These are phyloP conservation scores for Sonneratia alba DNA, from an alignment of 345 rosid genomes.

Conservation along the genomic window DNA sequence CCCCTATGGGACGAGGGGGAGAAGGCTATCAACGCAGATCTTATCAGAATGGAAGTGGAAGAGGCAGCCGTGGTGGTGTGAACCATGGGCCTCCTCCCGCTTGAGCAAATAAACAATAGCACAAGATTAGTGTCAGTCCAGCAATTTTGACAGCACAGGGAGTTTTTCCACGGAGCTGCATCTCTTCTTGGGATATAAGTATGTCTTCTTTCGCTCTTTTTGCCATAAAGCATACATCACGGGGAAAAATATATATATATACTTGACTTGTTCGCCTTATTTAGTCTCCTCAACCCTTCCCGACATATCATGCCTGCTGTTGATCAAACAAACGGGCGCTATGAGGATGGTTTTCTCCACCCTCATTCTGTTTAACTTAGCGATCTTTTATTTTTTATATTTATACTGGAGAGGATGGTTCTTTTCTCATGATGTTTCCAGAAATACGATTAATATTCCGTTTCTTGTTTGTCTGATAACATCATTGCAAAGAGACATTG, in stretches of 20 bases:
- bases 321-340: too few relatives aligned
- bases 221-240: background rate
- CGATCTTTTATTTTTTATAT: background rate
- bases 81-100: background rate
- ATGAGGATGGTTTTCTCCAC: too few relatives aligned
- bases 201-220: background rate
- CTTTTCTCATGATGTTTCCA: too few relatives aligned
- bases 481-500: too few relatives aligned
- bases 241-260: too few relatives aligned
- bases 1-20: slow-evolving; percentile 14
- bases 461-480: too few relatives aligned
- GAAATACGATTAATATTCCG: too few relatives aligned
- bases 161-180: background rate
- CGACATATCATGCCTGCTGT: too few relatives aligned
- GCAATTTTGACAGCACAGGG: slow-evolving; percentile 11
- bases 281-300: background rate
- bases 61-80: slow-evolving; percentile 1
- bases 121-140: slow-evolving; percentile 1
- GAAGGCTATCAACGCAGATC: slow-evolving; percentile 9
- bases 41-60: slow-evolving; percentile 7
- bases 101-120: background rate
- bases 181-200: background rate
- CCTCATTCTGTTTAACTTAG: background rate
- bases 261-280: background rate
- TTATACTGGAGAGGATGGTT: too few relatives aligned